Conservation (phyloP, 148 eudicot species). For the Bassia scoparia region DNA sequence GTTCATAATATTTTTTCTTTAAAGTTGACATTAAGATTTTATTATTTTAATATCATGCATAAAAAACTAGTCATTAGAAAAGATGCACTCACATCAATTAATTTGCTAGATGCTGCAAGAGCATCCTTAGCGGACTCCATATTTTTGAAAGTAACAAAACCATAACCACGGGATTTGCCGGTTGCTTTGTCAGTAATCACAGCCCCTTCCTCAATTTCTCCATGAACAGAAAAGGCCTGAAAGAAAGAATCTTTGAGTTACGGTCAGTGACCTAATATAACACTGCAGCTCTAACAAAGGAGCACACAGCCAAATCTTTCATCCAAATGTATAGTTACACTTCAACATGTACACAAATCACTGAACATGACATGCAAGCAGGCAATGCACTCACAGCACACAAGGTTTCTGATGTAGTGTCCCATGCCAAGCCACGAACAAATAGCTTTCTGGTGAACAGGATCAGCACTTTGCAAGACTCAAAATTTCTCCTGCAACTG, state of each 20-base stretch:
- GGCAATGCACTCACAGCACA: conserved; percentile 74
- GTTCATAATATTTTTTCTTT: too few species aligned
- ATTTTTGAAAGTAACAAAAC: conserved; percentile 58
- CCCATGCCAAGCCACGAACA: conserved; percentile 82
- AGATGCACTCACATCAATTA: conserved; percentile 55
- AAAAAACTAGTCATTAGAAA: too few species aligned
- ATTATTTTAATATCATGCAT: too few species aligned
- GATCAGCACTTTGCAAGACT: conserved; percentile 68
- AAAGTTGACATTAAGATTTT: too few species aligned
- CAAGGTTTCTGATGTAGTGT: conserved; percentile 71
- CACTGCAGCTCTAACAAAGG: not conserved
- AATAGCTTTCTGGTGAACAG: conserved; percentile 79
- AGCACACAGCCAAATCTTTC: conserved; percentile 1
- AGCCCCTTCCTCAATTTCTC: conserved; percentile 73
- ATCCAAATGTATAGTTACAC: not conserved
- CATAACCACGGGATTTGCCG: conserved; percentile 69
- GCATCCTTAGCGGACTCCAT: conserved; percentile 58
- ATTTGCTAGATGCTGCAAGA: conserved; percentile 46
- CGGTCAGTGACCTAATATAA: too few species aligned
- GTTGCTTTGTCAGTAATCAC: conserved; percentile 60
- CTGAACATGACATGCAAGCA: conserved; percentile 25
- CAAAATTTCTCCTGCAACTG: conserved; percentile 67
- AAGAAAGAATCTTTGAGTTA: not conserved
- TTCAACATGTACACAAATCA: conserved; percentile 18
- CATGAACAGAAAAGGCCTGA: conserved; percentile 62